Evolutionary conservation across 352 stramenopile genomes (phyloP).

Genomic region (Phytophthora pinifolia): DNA sequence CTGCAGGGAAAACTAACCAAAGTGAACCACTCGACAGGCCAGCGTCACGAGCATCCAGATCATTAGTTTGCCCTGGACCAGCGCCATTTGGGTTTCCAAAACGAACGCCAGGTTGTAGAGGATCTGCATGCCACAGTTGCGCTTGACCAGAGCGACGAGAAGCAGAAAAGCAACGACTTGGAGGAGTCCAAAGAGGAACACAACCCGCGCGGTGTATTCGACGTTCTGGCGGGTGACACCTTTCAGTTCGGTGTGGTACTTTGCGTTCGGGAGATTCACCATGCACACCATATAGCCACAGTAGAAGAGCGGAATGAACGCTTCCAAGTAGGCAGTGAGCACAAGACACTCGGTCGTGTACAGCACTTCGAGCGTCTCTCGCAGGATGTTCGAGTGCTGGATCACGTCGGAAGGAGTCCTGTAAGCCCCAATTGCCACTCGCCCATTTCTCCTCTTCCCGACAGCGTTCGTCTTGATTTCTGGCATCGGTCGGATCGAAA

Average conservation of each 20-base stretch:
- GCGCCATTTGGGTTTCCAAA: conserved; percentile 26
- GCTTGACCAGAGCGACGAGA: conserved; percentile 10
- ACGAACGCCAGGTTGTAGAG: conserved; percentile 37
- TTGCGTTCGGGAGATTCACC: conserved; percentile 27
- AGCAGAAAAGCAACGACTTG: conserved; percentile 28
- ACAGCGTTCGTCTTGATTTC: not conserved
- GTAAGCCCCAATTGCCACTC: not conserved
- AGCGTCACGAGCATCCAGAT: conserved; percentile 28
- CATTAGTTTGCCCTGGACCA: conserved; percentile 24
- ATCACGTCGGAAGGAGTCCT: not conserved
- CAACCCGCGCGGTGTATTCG: not conserved
- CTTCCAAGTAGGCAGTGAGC: conserved; percentile 39
- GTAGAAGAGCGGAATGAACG: conserved; percentile 41
- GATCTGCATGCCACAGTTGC: conserved; percentile 15
- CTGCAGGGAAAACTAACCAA: conserved; percentile 5
- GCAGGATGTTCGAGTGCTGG: conserved; percentile 2
- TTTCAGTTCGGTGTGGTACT: conserved; percentile 38
- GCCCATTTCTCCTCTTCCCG: not conserved
- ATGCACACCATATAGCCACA: conserved; percentile 23
- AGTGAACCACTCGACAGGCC: conserved; percentile 24
- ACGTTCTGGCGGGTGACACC: conserved; percentile 17
- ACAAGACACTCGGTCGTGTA: conserved; percentile 39
- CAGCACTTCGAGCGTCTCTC: conserved; percentile 16
- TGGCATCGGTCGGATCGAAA: not conserved
- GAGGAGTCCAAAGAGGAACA: conserved; percentile 28